phyloP scores from a whole-genome alignment of 805 yeast genomes.

The Komagataella pseudopastoris region DNA sequence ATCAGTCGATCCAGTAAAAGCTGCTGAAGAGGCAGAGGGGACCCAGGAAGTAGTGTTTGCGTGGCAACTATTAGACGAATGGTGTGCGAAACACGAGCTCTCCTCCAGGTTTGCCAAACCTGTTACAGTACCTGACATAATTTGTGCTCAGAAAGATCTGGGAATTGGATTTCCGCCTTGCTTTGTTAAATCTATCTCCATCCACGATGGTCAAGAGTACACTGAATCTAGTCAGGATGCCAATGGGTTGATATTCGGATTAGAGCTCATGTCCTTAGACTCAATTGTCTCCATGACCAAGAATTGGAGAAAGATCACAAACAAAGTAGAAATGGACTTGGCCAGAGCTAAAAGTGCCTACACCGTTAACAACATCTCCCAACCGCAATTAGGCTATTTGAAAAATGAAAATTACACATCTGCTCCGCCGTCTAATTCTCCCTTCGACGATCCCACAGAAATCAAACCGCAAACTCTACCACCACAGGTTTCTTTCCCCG shows the following conservation, averaged over 20 bases:
- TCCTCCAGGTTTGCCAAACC: conserved; percentile 19
- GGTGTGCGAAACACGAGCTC: conserved; percentile 44
- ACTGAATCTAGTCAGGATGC: conserved; percentile 24
- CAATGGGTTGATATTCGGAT: conserved; percentile 61
- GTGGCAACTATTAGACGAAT: conserved; percentile 73
- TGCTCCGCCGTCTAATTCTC: background rate
- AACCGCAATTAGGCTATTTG: conserved; percentile 10
- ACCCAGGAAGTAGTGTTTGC: conserved; percentile 64
- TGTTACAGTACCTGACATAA: conserved; percentile 61
- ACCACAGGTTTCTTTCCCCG: conserved; percentile 55
- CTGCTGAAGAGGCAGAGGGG: conserved; percentile 25
- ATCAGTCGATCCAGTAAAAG: background rate
- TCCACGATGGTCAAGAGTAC: conserved; percentile 83
- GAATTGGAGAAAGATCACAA: conserved; percentile 67
- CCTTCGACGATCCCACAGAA: conserved; percentile 10
- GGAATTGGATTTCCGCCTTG: conserved; percentile 60
- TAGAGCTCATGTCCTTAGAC: conserved; percentile 65
- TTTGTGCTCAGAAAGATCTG: conserved; percentile 68
- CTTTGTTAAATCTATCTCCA: conserved; percentile 53
- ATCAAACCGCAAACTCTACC: conserved; percentile 27
- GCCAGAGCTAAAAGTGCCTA: conserved; percentile 7
- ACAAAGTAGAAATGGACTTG: conserved; percentile 18
- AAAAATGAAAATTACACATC: conserved; percentile 2
- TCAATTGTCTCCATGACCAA: conserved; percentile 66
- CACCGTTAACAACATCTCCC: conserved; percentile 4